Conservation (phyloP, 257 asterid species). For the Parsonsia alboflavescens region DNA sequence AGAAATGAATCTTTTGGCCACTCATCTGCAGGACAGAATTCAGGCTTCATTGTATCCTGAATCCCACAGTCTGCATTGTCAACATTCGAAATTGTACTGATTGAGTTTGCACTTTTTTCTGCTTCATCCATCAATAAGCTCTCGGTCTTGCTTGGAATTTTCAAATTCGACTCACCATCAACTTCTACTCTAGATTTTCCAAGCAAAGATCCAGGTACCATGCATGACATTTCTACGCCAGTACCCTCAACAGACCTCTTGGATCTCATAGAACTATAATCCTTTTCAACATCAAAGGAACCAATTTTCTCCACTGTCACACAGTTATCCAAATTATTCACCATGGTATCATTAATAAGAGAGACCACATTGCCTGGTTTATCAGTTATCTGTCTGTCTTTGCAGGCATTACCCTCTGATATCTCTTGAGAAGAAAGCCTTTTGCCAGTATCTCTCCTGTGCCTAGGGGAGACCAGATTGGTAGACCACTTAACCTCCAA, state of each 20-base stretch:
- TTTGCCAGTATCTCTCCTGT: slow-evolving; percentile 24
- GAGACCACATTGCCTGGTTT: slow-evolving; percentile 9
- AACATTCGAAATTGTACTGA: slow-evolving; percentile 23
- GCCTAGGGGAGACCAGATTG: slow-evolving; percentile 49
- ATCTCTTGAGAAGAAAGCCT: slow-evolving; percentile 24
- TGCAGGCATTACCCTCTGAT: slow-evolving; percentile 20
- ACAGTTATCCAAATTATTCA: slow-evolving; percentile 10
- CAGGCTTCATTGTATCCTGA: neutral
- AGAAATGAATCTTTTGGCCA: neutral
- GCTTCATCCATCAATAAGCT: slow-evolving; percentile 16
- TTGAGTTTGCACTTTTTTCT: slow-evolving; percentile 21
- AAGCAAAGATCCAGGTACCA: slow-evolving; percentile 21
- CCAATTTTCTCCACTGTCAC: slow-evolving; percentile 13
- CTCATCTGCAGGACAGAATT: neutral
- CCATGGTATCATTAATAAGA: slow-evolving; percentile 4
- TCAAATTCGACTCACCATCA: slow-evolving; percentile 15
- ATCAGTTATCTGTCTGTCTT: slow-evolving; percentile 19
- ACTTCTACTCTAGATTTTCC: slow-evolving; percentile 24
- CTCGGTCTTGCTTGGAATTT: slow-evolving; percentile 17
- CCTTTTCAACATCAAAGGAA: slow-evolving; percentile 18
- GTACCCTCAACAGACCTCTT: slow-evolving; percentile 22
- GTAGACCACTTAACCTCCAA: slow-evolving; percentile 94
- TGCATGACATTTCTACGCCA: slow-evolving; percentile 28
- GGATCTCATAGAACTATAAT: slow-evolving; percentile 18
- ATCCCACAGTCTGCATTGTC: slow-evolving; percentile 6